Evolutionary conservation across 768 basidiomycete genomes (phyloP), one percentile per base, ranked within the genome.

Genomic region (Serendipita sp.): DNA sequence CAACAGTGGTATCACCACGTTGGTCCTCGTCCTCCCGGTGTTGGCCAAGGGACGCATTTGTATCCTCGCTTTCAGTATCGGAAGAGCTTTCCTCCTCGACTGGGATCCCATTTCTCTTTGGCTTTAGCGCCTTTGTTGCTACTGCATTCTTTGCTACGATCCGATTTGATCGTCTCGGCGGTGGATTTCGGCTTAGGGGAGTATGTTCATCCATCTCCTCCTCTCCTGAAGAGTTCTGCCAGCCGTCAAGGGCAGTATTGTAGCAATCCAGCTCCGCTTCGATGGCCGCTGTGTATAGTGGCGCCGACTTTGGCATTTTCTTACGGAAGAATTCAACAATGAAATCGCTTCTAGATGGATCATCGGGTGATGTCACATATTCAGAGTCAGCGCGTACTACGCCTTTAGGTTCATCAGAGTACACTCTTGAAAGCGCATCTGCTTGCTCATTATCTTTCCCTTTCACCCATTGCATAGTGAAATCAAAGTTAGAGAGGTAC

Each of bases 341-440:
- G 9, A 7, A 20, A 28, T 50, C 17, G 11, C 7, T 11, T 50
- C 28, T 7, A 28, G 5, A 5, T 11, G 45, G 45, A n/a, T 50
- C 45, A 11, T 50, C 45, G 5, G 53, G 53, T n/a, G 22, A 13
- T 4, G 53, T 58, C 17, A 68, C 45, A 48, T 67, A 71, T 60
- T 71, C 70, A 3, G 61, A 66, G 3, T 50, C 42, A 0, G 70
- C 67, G 2, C 71, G 65, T 1, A 71, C 66, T 0, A 65, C 66
- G 0, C 69, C 70, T 1, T 65, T 60, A 0, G 61, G 13, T 24
- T 71, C 70, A 44, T 69, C 63, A 2, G 65, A 64, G 44, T 70
- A 70, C 13, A 71, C 44, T 0, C 65, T 63, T n/a, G 63, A 71
- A 31, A 2, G 74, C 9, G 1, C 70, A 67, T 0, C 65, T 41